Evolutionary conservation across 495 filamentous ascomycete species (phyloP).

Genomic region (Neurospora sp.): DNA sequence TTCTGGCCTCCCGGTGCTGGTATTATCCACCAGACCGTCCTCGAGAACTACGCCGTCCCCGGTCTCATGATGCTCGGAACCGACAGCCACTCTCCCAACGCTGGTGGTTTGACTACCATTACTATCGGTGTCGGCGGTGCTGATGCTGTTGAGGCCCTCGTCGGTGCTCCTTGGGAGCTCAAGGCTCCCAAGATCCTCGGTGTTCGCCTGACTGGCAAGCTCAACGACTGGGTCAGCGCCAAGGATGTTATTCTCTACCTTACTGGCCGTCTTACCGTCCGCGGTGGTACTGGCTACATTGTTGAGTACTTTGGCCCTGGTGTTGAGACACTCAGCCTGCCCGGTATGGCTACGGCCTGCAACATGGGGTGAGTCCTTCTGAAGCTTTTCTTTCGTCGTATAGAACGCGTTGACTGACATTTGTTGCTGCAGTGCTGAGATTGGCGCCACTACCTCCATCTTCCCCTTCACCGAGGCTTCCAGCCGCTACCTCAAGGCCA

Average conservation of each 20-base stretch:
- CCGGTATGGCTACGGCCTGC: constrained; percentile 84
- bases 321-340: constrained; percentile 78
- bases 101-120: constrained; percentile 83
- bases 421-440: constrained; percentile 49
- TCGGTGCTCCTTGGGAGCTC: constrained; percentile 93
- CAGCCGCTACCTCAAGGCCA: constrained; percentile 67
- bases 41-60: constrained; percentile 97
- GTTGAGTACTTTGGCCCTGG: constrained; percentile 88
- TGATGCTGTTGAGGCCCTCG: constrained; percentile 93
- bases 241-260: constrained; percentile 92
- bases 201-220: constrained; percentile 71
- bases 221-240: constrained; percentile 83
- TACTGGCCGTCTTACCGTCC: constrained; percentile 82
- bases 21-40: constrained; percentile 95
- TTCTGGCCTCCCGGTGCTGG: constrained; percentile 99
- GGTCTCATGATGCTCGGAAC: constrained; percentile 99
- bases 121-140: constrained; percentile 97
- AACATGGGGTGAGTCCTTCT: constrained; percentile 50
- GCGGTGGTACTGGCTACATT: constrained; percentile 88
- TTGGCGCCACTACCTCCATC: constrained; percentile 91
- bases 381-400: not conserved
- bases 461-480: constrained; percentile 53
- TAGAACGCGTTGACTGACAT: not conserved
- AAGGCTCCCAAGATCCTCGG: constrained; percentile 87
- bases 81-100: constrained; percentile 96